Conservation (phyloP, 306 rosid genomes). For the Dicorynia guianensis region DNA sequence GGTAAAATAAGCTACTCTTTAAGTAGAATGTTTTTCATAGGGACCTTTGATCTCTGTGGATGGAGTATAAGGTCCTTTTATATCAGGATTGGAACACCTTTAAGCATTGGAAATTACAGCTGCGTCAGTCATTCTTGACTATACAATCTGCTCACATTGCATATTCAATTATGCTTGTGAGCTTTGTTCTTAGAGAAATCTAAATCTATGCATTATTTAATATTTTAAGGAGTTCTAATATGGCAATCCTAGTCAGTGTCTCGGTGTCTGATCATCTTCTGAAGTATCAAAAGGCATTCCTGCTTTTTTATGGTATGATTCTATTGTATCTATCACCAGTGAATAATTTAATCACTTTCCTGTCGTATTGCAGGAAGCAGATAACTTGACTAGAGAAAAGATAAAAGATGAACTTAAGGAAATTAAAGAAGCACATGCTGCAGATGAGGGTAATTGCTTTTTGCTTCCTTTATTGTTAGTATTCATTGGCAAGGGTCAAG, state of each 20-base stretch:
- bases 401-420: constrained; percentile 80
- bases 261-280: neutral
- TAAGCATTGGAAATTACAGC: neutral
- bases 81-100: neutral
- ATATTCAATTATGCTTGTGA: constrained; percentile 7
- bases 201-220: constrained; percentile 5
- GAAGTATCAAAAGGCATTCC: neutral
- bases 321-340: neutral
- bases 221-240: constrained; percentile 3
- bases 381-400: constrained; percentile 79
- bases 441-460: constrained; percentile 76
- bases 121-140: constrained; percentile 20
- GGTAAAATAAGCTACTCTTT: constrained; percentile 53
- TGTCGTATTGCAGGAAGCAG: constrained; percentile 71
- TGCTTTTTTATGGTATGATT: neutral
- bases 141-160: neutral
- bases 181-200: neutral
- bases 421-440: constrained; percentile 89
- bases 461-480: constrained; percentile 7
- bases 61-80: neutral
- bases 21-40: neutral
- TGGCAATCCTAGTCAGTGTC: constrained; percentile 16
- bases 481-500: neutral
- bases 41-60: constrained; percentile 7
- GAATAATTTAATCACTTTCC: constrained; percentile 14